A percentile compares a stretch with the other conserved stretches of the same genome.
Evolutionary conservation across 495 filamentous ascomycete genomes (phyloP).

Genomic region (Terfezia claveryi): DNA sequence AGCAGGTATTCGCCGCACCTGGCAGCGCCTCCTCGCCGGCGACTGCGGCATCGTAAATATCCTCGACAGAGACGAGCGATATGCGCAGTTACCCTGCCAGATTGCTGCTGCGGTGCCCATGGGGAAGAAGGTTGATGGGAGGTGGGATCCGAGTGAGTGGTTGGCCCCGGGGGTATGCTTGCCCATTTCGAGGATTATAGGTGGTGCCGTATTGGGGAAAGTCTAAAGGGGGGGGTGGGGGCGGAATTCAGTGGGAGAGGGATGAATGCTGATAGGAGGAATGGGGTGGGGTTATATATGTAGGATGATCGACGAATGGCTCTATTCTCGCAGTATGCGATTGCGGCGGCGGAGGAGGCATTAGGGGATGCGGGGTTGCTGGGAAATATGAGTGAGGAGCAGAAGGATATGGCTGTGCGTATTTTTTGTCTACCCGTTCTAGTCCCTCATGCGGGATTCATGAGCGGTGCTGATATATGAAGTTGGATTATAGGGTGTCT

Average conservation of each 20-base stretch:
- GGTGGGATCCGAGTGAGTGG: conserved; percentile 62
- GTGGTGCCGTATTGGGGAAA: too few relatives aligned
- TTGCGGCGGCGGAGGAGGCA: conserved; percentile 72
- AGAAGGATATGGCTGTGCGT: conserved; percentile 30
- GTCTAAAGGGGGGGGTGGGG: too few relatives aligned
- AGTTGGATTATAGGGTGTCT: conserved; percentile 38
- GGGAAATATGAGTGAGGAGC: conserved; percentile 33
- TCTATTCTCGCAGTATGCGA: conserved; percentile 73
- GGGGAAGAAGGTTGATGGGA: conserved; percentile 32
- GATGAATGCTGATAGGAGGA: neutral
- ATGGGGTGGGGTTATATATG: neutral
- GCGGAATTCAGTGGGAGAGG: too few relatives aligned
- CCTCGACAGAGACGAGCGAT: conserved; percentile 33
- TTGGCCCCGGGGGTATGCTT: conserved; percentile 29
- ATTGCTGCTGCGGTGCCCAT: conserved; percentile 64
- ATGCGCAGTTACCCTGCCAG: conserved; percentile 52
- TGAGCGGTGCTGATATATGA: too few relatives aligned
- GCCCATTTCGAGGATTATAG: too few relatives aligned
- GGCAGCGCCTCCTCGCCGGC: conserved; percentile 57
- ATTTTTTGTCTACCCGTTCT: conserved; percentile 32
- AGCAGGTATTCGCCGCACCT: conserved; percentile 50
- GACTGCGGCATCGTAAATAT: conserved; percentile 54
- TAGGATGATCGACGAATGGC: conserved; percentile 31
- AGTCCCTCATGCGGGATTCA: neutral
- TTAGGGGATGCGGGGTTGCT: conserved; percentile 61